Evolutionary conservation across 179 eudicot species (phyloP), one percentile per base, ranked within the genome.

Genomic region (Silene vulgaris): DNA sequence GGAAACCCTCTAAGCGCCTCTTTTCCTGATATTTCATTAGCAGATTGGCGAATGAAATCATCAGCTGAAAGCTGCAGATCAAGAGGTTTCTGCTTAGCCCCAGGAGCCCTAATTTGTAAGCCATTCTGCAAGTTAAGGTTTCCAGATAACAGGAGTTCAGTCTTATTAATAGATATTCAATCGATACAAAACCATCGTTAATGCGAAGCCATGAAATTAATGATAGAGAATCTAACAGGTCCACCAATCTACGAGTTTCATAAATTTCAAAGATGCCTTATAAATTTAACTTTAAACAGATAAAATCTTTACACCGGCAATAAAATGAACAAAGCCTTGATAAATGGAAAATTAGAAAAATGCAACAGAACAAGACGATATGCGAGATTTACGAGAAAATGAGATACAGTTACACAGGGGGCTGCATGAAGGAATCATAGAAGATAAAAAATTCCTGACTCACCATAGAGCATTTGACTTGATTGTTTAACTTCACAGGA

Each of bases 61-160:
- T 80, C 83, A 35, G 85, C 83, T 32, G 86, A 71, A 69, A 84
- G 82, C 32, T 86, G 84, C 75, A 84, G 86, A 78, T 86, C 85
- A 71, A 79, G 66, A 74, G 77, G 74, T 71, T 83, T 82, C 77
- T 70, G 77, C 64, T 72, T 77, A 71, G 71, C 72, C 48, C 29
- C 74, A 30, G 73, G 65, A 67, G 52, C 48, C 11, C 29, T 60
- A 48, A 60, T 35, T 65, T 76, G 72, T 69, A 61, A 70, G 63
- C 75, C 78, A 56, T 63, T 69, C 62, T 32, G 60, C 26, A 30
- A 64, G 50, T 75, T n/a, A 77, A 65, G 48, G 56, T 75, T 72
- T 54, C 21, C 50, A 45, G 48, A 62, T 52, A 26, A 74, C 67
- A 76, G 28, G 37, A 80, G 60, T 56, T 71, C 75, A 78, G 77